Evolutionary conservation across 2,329 filamentous ascomycete species (phyloP).

Genomic region (Sordariomycetes sp.): DNA sequence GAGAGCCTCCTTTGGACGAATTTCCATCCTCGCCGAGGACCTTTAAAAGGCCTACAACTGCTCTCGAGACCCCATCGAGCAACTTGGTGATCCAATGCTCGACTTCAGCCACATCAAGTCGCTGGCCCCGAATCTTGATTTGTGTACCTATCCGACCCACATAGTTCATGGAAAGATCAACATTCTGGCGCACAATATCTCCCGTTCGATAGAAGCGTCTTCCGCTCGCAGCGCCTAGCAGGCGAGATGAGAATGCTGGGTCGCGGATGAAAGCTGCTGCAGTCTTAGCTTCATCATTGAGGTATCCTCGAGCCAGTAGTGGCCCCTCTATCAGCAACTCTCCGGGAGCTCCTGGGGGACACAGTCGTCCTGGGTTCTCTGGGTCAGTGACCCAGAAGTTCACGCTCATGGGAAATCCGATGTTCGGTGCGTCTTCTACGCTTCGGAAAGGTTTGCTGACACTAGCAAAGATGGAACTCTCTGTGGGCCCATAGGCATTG

Average conservation of each 20-base stretch:
- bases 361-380: conserved; percentile 7
- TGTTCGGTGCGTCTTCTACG: background rate
- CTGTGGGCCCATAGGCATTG: conserved; percentile 32
- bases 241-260: conserved; percentile 21
- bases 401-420: conserved; percentile 9
- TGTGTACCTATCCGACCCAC: conserved; percentile 37
- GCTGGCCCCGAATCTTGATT: conserved; percentile 25
- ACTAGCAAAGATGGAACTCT: conserved; percentile 19
- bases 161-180: conserved; percentile 8
- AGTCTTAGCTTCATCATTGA: conserved; percentile 11
- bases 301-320: conserved; percentile 13
- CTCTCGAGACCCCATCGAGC: conserved; percentile 1
- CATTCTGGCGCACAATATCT: conserved; percentile 8
- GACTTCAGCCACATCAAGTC: background rate
- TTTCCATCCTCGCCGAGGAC: background rate
- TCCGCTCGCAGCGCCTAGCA: background rate
- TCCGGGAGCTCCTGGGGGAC: conserved; percentile 12
- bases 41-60: conserved; percentile 1
- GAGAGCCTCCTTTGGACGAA: background rate
- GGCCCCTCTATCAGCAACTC: conserved; percentile 18
- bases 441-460: background rate
- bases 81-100: conserved; percentile 2
- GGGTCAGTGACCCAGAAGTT: conserved; percentile 27
- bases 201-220: conserved; percentile 9
- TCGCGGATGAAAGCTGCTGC: conserved; percentile 25